A percentile compares a stretch with the other conserved stretches of the same genome.
phyloP scores from a whole-genome alignment of 176 grass and related monocot genomes.

The Poa annua region DNA sequence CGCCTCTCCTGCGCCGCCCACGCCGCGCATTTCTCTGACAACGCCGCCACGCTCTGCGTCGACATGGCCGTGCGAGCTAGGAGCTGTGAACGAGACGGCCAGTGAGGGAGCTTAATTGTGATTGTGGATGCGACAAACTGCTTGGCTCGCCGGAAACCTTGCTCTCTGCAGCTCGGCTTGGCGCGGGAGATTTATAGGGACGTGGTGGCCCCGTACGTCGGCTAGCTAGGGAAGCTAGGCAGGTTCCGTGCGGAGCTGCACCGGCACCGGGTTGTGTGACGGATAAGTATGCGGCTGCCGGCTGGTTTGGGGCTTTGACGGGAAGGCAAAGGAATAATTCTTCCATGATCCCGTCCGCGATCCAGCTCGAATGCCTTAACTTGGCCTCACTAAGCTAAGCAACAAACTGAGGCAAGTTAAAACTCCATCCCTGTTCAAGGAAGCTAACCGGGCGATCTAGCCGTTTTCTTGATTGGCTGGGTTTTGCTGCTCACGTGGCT shows the following conservation, averaged over 20 bases:
- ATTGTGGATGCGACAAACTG: neutral
- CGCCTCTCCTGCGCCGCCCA: constrained; percentile 28
- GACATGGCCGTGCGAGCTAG: neutral
- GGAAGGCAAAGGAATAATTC: constrained; percentile 45
- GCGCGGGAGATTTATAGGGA: too few relatives aligned
- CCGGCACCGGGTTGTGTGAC: constrained; percentile 27
- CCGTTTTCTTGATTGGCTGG: too few relatives aligned
- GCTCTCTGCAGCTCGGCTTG: too few relatives aligned
- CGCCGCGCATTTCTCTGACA: constrained; percentile 15
- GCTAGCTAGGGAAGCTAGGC: too few relatives aligned
- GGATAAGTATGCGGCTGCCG: constrained; percentile 37
- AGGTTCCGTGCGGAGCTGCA: constrained; percentile 25
- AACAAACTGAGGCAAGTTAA: neutral
- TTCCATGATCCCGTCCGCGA: neutral
- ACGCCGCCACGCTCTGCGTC: neutral
- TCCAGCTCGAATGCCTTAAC: too few relatives aligned
- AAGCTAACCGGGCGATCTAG: too few relatives aligned
- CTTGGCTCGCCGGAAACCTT: too few relatives aligned
- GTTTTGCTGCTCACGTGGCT: too few relatives aligned
- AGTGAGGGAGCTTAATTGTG: neutral
- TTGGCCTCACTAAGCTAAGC: too few relatives aligned
- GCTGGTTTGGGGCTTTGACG: constrained; percentile 35
- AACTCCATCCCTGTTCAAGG: too few relatives aligned
- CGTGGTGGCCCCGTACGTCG: too few relatives aligned
- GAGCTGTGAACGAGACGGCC: neutral